Conservation (phyloP, 1,284 basidiomycete genomes). For the Schizophyllum commune region DNA sequence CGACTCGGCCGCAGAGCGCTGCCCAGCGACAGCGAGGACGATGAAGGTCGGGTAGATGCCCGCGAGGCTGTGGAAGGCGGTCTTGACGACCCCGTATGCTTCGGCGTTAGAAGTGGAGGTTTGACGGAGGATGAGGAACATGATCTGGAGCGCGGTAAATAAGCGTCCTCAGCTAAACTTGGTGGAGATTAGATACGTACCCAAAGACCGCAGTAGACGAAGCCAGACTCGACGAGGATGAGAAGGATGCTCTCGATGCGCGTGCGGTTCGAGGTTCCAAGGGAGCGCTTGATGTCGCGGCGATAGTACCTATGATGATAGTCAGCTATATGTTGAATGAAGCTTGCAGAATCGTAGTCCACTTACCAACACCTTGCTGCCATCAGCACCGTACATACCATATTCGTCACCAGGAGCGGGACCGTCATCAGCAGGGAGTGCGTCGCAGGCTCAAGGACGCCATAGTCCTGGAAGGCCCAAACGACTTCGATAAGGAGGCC, state of each 20-base stretch:
- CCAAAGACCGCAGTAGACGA: slow-evolving; percentile 11
- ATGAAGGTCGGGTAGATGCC: slow-evolving; percentile 12
- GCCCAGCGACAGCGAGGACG: slow-evolving; percentile 7
- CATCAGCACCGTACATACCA: slow-evolving; percentile 6
- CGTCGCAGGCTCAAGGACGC: not conserved
- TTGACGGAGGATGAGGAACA: not conserved
- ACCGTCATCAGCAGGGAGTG: slow-evolving; percentile 9
- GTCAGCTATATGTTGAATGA: not conserved
- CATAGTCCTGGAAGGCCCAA: slow-evolving; percentile 4
- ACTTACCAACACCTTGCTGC: not conserved
- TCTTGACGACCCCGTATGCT: not conserved
- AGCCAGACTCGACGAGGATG: slow-evolving; percentile 9
- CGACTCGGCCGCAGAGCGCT: not conserved
- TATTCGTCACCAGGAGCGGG: slow-evolving; percentile 9
- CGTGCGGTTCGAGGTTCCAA: slow-evolving; percentile 3
- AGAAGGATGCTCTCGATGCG: slow-evolving; percentile 9
- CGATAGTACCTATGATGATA: slow-evolving; percentile 6
- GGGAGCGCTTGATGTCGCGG: slow-evolving; percentile 8
- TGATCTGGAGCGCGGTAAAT: not conserved
- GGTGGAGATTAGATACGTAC: not conserved
- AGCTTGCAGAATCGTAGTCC: slow-evolving; percentile 2
- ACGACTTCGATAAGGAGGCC: slow-evolving; percentile 7
- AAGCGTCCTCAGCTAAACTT: not conserved
- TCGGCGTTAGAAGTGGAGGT: not conserved
- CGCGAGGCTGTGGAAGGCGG: not conserved